phyloP scores from a whole-genome alignment of 1,139 yeast genomes.

The Blastobotrys buckinghamii region DNA sequence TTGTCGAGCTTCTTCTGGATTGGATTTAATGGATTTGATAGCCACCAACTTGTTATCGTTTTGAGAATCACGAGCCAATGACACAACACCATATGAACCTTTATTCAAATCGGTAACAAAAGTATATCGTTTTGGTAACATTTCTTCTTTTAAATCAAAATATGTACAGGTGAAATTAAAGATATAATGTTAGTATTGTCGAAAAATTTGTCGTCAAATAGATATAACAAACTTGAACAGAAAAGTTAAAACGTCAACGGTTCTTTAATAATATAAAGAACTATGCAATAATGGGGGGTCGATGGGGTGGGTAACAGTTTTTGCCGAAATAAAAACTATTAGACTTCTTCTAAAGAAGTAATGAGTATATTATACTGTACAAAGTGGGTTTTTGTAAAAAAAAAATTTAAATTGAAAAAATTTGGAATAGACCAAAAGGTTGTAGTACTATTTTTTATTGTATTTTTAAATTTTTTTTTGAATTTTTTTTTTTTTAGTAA shows the following conservation, averaged over 20 bases:
- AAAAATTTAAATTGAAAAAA: neutral
- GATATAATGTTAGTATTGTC: neutral
- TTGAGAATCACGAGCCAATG: constrained; percentile 69
- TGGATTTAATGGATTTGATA: constrained; percentile 60
- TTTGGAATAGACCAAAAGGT: neutral
- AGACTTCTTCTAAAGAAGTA: neutral
- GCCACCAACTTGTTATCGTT: constrained; percentile 59
- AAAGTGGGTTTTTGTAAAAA: neutral
- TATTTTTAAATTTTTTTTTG: neutral
- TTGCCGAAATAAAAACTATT: neutral
- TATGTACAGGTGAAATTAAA: neutral
- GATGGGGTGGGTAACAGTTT: no score
- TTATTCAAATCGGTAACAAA: constrained; percentile 77
- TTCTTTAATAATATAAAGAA: neutral
- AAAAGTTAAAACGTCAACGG: neutral
- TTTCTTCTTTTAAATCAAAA: neutral
- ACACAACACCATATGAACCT: constrained; percentile 91
- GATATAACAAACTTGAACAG: no score
- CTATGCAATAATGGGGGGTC: neutral
- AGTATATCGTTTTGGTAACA: constrained; percentile 47
- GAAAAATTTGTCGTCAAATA: neutral
- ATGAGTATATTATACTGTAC: neutral
- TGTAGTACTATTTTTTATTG: no score
- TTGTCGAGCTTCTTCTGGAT: constrained; percentile 56
- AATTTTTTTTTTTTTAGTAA: neutral